Conservation (phyloP, 345 rosid species). For the Corchorus capsularis region DNA sequence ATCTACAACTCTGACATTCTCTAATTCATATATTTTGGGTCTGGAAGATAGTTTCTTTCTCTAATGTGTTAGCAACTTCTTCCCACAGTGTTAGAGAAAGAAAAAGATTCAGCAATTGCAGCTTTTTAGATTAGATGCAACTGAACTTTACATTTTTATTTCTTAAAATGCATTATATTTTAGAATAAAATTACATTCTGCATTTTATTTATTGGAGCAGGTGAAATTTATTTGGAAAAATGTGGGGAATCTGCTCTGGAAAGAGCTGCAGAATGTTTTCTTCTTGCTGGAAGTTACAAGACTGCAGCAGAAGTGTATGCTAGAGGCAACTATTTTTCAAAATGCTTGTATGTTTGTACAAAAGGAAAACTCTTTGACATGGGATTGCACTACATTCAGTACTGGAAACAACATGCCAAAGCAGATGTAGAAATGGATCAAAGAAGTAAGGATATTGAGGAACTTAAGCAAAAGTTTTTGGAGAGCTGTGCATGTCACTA, state of each 20-base stretch:
- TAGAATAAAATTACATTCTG: neutral
- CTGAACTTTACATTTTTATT: neutral
- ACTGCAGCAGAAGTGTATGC: conserved; percentile 48
- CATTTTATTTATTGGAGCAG: conserved; percentile 23
- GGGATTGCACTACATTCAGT: conserved; percentile 40
- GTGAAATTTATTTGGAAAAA: conserved; percentile 39
- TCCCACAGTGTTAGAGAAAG: neutral
- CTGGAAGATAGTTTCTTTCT: neutral
- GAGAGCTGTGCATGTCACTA: conserved; percentile 43
- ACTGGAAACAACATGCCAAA: conserved; percentile 34
- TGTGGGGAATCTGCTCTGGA: conserved; percentile 37
- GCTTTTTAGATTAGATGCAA: neutral
- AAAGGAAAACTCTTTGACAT: conserved; percentile 43
- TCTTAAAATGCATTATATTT: neutral
- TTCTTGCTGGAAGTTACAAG: conserved; percentile 32
- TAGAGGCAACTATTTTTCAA: conserved; percentile 29
- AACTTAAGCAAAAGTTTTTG: conserved; percentile 39
- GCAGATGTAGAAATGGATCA: conserved; percentile 6
- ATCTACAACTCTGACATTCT: neutral
- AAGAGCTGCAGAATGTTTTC: conserved; percentile 51
- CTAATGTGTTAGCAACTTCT: neutral
- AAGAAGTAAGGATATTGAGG: conserved; percentile 25
- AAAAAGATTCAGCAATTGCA: neutral
- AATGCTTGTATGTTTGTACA: conserved; percentile 39
- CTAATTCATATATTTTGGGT: neutral